Evolutionary conservation across 345 rosid species (phyloP), one percentile per base, ranked within the genome.

Genomic region (Boechera retrofracta): DNA sequence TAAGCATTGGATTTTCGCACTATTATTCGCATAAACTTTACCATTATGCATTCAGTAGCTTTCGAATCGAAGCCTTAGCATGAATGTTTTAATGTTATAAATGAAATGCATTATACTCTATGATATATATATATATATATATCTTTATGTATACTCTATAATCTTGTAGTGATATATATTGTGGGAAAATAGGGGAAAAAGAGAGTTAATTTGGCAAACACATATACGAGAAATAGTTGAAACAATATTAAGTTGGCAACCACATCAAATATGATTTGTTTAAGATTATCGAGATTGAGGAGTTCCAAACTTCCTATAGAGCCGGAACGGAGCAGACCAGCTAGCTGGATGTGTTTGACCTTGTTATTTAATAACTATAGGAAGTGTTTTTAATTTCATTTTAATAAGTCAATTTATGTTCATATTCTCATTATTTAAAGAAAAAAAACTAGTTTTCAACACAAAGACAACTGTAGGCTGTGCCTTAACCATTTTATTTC

Each of bases 301-400:
- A 69, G 18, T 76, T 76, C 73, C 61, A 28, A 56, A 42, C 38
- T 74, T 56, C 73, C 60, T 74, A 16, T 52, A 69, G 69, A 76
- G 74, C 51, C 79, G 73, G 78, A 75, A 56, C 31, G 10, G 6
- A 66, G 67, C 72, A 58, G 44, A 67, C 35, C 62, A 75, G 54
- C 79, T 61, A 69, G 79, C 79, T 76, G 79, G 68, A 49, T 12
- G 49, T 69, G 32, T 69, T 76, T 76, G 79, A 76, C 79, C 69
- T 61, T 69, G 16, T 68, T 68, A 59, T 42, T 61, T 71, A 68
- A 61, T 49, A 11, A 48, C 42, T 28, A 18, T 56, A 21, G 32
- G 29, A 56, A 45, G 16, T 64, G 10, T 58, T 26, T 7, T 41
- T 15, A 56, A 16, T 11, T 10, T 45, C 66, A 55, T 33, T 75